Evolutionary conservation across 352 stramenopile genomes (phyloP).

Genomic region (Globisporangium nunn): DNA sequence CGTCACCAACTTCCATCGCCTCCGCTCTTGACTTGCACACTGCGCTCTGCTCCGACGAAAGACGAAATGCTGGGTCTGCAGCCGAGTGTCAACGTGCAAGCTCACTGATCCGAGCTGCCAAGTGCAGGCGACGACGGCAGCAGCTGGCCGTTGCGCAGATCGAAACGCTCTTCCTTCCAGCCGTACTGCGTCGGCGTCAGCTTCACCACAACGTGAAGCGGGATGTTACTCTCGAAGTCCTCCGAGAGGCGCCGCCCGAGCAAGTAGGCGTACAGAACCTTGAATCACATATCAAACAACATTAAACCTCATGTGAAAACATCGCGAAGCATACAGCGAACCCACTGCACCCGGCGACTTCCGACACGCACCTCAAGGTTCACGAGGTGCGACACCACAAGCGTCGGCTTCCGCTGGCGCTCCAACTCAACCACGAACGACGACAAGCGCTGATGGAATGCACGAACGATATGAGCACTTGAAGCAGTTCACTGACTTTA

Average conservation of each 20-base stretch:
- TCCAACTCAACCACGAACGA: slow-evolving; percentile 44
- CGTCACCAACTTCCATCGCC: slow-evolving; percentile 53
- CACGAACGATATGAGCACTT: too few relatives aligned
- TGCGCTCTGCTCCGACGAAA: not conserved
- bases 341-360: not conserved
- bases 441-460: slow-evolving; percentile 20
- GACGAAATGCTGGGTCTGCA: not conserved
- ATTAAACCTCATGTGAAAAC: not conserved
- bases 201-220: slow-evolving; percentile 39
- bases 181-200: slow-evolving; percentile 39
- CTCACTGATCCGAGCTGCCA: not conserved
- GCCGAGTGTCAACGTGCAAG: not conserved
- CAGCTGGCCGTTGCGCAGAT: slow-evolving; percentile 16
- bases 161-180: slow-evolving; percentile 39
- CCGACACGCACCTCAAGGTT: slow-evolving; percentile 26
- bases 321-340: not conserved
- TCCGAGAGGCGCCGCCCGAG: slow-evolving; percentile 23
- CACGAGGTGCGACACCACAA: slow-evolving; percentile 33
- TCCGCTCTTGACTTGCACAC: slow-evolving; percentile 22
- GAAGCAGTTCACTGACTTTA: not conserved
- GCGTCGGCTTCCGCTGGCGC: slow-evolving; percentile 30
- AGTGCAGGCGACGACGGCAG: slow-evolving; percentile 1
- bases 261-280: slow-evolving; percentile 37
- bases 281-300: not conserved
- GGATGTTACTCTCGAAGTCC: slow-evolving; percentile 27